These are phyloP conservation scores for Fusarium sp. DNA, from an alignment of 2,329 filamentous ascomycete genomes.

Conservation along the genomic window DNA sequence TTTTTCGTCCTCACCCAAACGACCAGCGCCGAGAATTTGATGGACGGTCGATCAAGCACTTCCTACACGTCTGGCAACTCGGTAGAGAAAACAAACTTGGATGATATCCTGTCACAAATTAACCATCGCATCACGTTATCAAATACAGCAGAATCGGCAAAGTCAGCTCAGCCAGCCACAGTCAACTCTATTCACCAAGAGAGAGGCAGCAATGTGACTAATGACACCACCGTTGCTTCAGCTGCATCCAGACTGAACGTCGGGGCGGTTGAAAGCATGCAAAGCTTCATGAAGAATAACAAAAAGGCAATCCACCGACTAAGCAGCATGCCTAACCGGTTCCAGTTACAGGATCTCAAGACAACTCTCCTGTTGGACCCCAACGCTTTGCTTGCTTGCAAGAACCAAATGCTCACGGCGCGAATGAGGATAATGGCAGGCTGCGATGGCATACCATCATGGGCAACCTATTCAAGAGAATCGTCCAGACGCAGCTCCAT, in stretches of 20 bases:
- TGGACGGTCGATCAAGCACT: conserved; percentile 4
- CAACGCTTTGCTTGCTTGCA: not conserved
- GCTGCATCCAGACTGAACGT: conserved; percentile 15
- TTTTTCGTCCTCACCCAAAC: conserved; percentile 61
- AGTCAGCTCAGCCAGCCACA: not conserved
- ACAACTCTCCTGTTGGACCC: not conserved
- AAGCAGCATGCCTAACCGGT: conserved; percentile 19
- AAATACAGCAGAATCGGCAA: not conserved
- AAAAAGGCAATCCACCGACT: conserved; percentile 30
- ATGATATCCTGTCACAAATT: conserved; percentile 35
- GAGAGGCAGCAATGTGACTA: not conserved
- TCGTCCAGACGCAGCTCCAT: conserved; percentile 13
- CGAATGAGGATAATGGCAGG: conserved; percentile 8
- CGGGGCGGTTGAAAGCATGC: conserved; percentile 23
- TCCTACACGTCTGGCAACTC: conserved; percentile 31
- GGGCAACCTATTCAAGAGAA: not conserved
- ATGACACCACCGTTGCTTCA: not conserved
- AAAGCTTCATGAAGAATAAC: conserved; percentile 36
- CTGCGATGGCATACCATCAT: conserved; percentile 3
- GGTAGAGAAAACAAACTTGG: conserved; percentile 33
- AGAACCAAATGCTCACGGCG: conserved; percentile 8
- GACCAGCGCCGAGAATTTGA: conserved; percentile 26
- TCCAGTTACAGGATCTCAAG: conserved; percentile 17
- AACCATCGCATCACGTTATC: conserved; percentile 21
- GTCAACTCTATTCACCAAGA: conserved; percentile 33